Base-by-base conservation (phyloP, 2,329 filamentous ascomycete species). In the Cercospora canescens region DNA sequence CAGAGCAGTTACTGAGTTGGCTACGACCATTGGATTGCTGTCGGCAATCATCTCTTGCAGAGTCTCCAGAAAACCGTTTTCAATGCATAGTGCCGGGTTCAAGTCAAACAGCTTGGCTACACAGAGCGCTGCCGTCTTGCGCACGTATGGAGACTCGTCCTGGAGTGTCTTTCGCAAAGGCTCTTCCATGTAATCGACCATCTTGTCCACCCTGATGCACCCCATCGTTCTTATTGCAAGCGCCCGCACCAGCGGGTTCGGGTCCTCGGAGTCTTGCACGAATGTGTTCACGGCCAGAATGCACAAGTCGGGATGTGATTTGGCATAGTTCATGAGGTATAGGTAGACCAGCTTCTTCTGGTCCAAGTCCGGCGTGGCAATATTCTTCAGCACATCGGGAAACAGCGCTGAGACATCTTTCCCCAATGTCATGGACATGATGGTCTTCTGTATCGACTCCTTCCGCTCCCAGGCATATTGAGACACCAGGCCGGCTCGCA, bases 121-220 rank as follows among this genome's bases (percentile, higher is more conserved):
- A 78, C 95, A 98, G 71, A 99, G 95, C 45, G 94, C 95, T 50
- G 95, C 95, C 1, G 95, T 99, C 83, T 99, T 99, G 73, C 95
- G 91, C 67, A 99, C 95, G 79, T 99, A 99, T 0, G 95, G 95
- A 57, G 94, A 98, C 81, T 99, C 95, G 81, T 99, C 95, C 79
- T 93, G 89, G 72, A 99, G 84, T 12, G 95, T 99, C 83, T 99
- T 99, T 73, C 95, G 88, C 69, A 99, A 81, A 14, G 95, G 95
- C 76, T 99, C 95, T 79, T 98, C 95, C 94, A 99, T 98, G 79
- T 99, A 99, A 78, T 99, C 95, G 71, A 98, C 93, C 93, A 99
- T 99, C 81, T 99, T 99, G 73, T 98, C 95, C 63, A 99, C 95
- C 64, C 95, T 86, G 75, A 99, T 98, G 77, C 95, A 98, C 45